Percentiles rank a stretch among this genome's conserved stretches.
phyloP scores from a whole-genome alignment of 805 yeast genomes.

The Hagleromyces aurorensis region DNA sequence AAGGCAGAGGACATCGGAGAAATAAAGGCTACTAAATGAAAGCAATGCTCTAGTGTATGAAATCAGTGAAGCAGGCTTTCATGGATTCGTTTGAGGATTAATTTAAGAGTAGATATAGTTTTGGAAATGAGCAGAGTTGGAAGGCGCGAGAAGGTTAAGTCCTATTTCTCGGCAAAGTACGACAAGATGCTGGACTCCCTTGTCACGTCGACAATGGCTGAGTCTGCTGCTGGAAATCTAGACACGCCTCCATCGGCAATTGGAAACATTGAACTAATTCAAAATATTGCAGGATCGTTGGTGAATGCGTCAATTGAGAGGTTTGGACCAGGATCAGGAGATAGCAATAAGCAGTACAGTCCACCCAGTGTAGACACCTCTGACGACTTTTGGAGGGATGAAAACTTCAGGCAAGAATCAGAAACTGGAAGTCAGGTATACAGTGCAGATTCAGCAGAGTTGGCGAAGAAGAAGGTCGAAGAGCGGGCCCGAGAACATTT shows the following conservation, averaged over 20 bases:
- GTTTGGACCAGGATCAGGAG: slow-evolving; percentile 17
- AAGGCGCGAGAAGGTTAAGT: slow-evolving; percentile 15
- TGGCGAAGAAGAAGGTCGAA: slow-evolving; percentile 11
- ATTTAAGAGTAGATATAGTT: too few relatives aligned
- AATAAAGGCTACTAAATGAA: too few relatives aligned
- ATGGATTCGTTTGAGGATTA: too few relatives aligned
- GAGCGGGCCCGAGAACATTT: slow-evolving; percentile 37
- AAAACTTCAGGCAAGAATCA: slow-evolving; percentile 18
- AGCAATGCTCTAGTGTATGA: too few relatives aligned
- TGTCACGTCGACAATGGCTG: slow-evolving; percentile 12
- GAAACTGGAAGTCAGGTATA: slow-evolving; percentile 6
- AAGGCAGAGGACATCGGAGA: too few relatives aligned
- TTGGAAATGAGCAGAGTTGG: slow-evolving; percentile 8
- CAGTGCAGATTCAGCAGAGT: slow-evolving; percentile 4
- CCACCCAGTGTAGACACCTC: slow-evolving; percentile 18
- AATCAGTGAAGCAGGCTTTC: too few relatives aligned
- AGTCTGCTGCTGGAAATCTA: slow-evolving; percentile 8
- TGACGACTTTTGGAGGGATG: slow-evolving; percentile 21
- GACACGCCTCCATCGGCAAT: slow-evolving; percentile 8
- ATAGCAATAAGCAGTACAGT: slow-evolving; percentile 2
- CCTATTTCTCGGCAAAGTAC: slow-evolving; percentile 21
- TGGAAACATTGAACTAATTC: slow-evolving; percentile 23
- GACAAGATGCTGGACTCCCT: slow-evolving; percentile 21
- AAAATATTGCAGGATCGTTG: slow-evolving; percentile 38
- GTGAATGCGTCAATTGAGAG: slow-evolving; percentile 39